These are phyloP conservation scores for Acacia concinna DNA, from an alignment of 331 rosid species.

Conservation along the genomic window DNA sequence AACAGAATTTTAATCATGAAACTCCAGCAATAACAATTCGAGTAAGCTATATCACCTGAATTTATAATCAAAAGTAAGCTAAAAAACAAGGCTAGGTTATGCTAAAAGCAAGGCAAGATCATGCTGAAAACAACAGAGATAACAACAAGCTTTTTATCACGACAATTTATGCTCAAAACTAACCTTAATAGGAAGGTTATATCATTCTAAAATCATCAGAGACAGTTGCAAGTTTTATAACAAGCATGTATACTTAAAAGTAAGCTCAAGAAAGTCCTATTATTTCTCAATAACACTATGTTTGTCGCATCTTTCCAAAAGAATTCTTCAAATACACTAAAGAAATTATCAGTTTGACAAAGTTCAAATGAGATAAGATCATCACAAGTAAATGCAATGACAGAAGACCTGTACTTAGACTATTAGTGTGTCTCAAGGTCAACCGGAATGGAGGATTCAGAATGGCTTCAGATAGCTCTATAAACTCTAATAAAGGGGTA, in stretches of 20 bases:
- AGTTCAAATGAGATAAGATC: neutral
- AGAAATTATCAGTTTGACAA: neutral
- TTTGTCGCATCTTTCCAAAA: neutral
- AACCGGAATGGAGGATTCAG: too few relatives aligned
- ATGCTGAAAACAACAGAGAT: neutral
- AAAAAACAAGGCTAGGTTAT: neutral
- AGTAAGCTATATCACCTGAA: neutral
- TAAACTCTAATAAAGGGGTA: too few relatives aligned
- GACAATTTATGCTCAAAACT: neutral
- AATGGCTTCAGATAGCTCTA: too few relatives aligned
- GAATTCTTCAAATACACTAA: neutral
- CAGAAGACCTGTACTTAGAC: neutral
- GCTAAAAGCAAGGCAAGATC: neutral
- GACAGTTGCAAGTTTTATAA: neutral
- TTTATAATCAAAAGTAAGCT: neutral
- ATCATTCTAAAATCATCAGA: neutral
- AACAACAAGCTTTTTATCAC: neutral
- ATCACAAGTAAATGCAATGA: neutral
- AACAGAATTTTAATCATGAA: neutral
- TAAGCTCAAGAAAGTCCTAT: neutral
- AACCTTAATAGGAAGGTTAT: neutral
- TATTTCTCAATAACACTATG: neutral
- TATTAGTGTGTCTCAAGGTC: neutral
- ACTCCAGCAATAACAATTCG: neutral
- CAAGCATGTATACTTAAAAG: neutral